Evolutionary conservation across 257 asterid species (phyloP).

Genomic region (Solanum dulcamara): DNA sequence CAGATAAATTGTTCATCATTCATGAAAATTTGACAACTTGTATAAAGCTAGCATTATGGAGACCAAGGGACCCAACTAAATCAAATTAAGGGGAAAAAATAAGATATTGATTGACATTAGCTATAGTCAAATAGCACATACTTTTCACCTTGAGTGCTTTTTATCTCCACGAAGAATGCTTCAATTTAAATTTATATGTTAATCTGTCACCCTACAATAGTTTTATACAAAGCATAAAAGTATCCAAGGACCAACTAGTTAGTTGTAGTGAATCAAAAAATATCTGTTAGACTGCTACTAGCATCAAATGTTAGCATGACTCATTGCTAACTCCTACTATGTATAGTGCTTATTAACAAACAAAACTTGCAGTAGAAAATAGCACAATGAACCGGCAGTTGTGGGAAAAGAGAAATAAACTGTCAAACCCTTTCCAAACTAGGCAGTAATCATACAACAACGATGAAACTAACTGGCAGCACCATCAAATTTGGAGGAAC

Average conservation of each 20-base stretch:
- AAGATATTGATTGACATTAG: not conserved
- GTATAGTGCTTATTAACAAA: not conserved
- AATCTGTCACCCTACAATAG: not conserved
- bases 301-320: not conserved
- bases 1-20: not conserved
- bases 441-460: not conserved
- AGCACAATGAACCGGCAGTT: not conserved
- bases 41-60: not conserved
- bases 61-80: not conserved
- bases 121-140: not conserved
- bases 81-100: not conserved
- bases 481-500: not conserved
- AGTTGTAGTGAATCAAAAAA: not conserved
- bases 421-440: not conserved
- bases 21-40: not conserved
- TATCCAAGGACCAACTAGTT: not conserved
- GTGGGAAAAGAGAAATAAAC: not conserved
- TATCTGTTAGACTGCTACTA: not conserved
- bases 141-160: not conserved
- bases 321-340: not conserved
- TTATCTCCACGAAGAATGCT: not conserved
- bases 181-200: not conserved
- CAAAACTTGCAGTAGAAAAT: not conserved
- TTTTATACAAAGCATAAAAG: not conserved
- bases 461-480: not conserved